Evolutionary conservation across 257 asterid species (phyloP).

Genomic region (Linderniella brevidens): DNA sequence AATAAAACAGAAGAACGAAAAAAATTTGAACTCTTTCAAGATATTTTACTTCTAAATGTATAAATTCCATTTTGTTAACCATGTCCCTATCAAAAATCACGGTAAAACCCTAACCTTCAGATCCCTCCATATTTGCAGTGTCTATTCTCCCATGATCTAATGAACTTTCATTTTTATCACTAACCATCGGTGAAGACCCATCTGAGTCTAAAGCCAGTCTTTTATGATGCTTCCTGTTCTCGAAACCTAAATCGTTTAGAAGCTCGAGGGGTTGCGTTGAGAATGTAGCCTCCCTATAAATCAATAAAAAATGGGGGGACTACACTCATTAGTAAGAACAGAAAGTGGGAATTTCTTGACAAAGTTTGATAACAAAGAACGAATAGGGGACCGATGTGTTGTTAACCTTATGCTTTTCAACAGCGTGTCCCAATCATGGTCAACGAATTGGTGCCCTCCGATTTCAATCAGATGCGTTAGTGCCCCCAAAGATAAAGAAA

Average conservation of each 20-base stretch:
- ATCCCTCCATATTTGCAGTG: slow-evolving; percentile 44
- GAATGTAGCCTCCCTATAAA: slow-evolving; percentile 90
- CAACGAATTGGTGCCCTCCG: slow-evolving; percentile 98
- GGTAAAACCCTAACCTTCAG: slow-evolving; percentile 44
- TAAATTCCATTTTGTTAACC: no score
- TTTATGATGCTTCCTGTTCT: slow-evolving; percentile 37
- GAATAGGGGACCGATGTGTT: slow-evolving; percentile 3
- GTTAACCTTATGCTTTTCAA: slow-evolving; percentile 79
- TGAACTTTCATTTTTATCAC: slow-evolving; percentile 27
- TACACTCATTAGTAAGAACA: background rate
- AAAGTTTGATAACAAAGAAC: background rate
- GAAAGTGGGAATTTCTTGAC: background rate
- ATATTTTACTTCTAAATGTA: background rate
- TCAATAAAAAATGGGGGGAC: slow-evolving; percentile 12
- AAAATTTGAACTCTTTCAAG: background rate
- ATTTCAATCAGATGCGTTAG: slow-evolving; percentile 92
- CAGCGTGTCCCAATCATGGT: slow-evolving; percentile 86
- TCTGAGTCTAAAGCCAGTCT: slow-evolving; percentile 31
- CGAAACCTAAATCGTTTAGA: slow-evolving; percentile 74
- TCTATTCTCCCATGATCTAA: slow-evolving; percentile 22
- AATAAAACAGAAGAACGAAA: slow-evolving; percentile 6
- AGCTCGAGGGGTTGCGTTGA: slow-evolving; percentile 97
- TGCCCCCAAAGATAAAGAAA: slow-evolving; percentile 91
- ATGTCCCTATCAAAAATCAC: background rate
- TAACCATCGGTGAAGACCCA: slow-evolving; percentile 19